Evolutionary conservation across 106 monocot species (phyloP), one percentile per base, ranked within the genome.

Genomic region (Platanthera zijinensis): DNA sequence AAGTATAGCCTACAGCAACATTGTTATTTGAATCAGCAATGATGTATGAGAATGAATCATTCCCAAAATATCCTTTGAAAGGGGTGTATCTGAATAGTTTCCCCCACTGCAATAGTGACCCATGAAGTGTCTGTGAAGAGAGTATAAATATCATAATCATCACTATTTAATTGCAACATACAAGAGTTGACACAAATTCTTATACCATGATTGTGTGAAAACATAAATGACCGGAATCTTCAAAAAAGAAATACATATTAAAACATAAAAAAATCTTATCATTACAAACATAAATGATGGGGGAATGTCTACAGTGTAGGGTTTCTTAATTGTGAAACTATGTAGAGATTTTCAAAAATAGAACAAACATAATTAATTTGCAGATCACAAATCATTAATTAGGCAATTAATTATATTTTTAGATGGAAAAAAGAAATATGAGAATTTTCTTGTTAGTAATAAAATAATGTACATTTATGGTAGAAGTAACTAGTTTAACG

Each of bases 21-120:
- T 93, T 96, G 51, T 85, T 77, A 83, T 93, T 87, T 48, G 19
- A 72, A 57, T 96, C 96, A 61, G 77, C 82, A 57, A 96, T 81
- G 52, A 75, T 81, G 77, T 96, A 96, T 12, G 82, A 81, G 80
- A 93, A 96, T 32, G 85, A 84, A 83, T 96, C 96, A 83, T 92
- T 84, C 39, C 96, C 96, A 83, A 85, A 96, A 83, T 86, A 93
- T 57, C 93, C 90, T 78, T 83, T 83, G 56, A 75, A 87, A 62
- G 96, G 96, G 69, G 93, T 93, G 68, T 96, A 96, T 82, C 90
- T 85, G 76, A 90, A 89, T 6, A 83, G 73, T 12, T 84, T 28
- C 51, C 87, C 90, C 76, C 87, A 84, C 51, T 72, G 90, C 57
- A 93, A 77, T 9, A 96, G 83, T 75, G 96, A 93, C 73, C 96